Conservation (phyloP, 78 protist species). For the Dictyostelium firmibasis region DNA sequence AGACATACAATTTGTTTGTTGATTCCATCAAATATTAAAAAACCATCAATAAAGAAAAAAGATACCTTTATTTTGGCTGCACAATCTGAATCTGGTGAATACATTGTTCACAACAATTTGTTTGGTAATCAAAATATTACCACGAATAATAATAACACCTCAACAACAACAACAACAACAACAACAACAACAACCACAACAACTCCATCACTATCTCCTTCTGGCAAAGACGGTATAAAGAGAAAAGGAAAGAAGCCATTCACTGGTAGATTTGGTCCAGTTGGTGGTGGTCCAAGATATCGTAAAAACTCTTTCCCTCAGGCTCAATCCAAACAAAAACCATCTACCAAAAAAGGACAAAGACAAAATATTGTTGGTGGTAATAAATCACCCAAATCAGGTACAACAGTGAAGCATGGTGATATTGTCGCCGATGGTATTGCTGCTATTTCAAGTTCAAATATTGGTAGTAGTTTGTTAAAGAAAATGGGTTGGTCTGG, state of each 20-base stretch:
- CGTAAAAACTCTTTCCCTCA: not conserved
- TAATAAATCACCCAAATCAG: not conserved
- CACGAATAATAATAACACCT: not conserved
- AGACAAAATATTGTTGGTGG: not conserved
- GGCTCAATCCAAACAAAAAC: not conserved
- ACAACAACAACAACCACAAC: not conserved
- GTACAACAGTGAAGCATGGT: conserved; percentile 36
- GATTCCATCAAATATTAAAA: not conserved
- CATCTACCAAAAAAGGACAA: not conserved
- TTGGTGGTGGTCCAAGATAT: not conserved
- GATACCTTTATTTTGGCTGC: conserved; percentile 42
- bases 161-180: not conserved
- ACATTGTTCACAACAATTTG: not conserved
- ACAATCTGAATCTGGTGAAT: conserved; percentile 17
- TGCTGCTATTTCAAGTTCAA: conserved; percentile 1
- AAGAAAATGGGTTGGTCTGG: conserved; percentile 71
- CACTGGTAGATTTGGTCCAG: not conserved
- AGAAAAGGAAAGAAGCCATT: not conserved
- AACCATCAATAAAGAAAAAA: conserved; percentile 62
- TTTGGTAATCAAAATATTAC: not conserved
- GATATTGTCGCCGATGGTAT: conserved; percentile 38
- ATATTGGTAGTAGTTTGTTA: conserved; percentile 25
- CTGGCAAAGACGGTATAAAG: not conserved
- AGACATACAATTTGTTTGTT: conserved; percentile 8
- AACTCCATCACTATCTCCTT: not conserved